Percentiles rank a stretch among this genome's conserved stretches.
Conservation (phyloP, 768 basidiomycete genomes). For the Russula vinacea region DNA sequence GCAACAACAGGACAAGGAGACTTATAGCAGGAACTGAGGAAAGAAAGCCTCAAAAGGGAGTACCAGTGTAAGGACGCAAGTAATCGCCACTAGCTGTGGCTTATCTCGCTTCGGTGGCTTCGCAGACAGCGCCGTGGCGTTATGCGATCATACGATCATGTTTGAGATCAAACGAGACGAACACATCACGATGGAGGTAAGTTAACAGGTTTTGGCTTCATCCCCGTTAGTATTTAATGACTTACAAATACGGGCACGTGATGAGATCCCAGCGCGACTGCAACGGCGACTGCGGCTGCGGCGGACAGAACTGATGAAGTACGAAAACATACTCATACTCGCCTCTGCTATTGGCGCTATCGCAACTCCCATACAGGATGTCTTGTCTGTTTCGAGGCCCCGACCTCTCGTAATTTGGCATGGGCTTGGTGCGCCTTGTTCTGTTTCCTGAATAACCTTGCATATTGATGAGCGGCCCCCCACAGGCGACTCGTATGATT, state of each 20-base stretch:
- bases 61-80: neutral
- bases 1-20: neutral
- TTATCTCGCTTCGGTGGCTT: neutral
- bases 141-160: neutral
- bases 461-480: neutral
- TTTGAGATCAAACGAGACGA: neutral
- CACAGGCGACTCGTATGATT: constrained; percentile 69
- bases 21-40: neutral
- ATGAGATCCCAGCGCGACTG: neutral
- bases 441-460: neutral
- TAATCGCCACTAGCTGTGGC: neutral
- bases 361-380: constrained; percentile 21
- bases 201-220: neutral
- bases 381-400: constrained; percentile 7
- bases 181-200: neutral
- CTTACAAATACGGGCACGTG: neutral
- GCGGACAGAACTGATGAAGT: constrained; percentile 1
- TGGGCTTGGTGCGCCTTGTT: constrained; percentile 49
- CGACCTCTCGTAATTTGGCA: constrained; percentile 76
- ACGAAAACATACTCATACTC: constrained; percentile 2
- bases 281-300: no score
- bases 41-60: neutral
- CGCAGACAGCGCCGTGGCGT: neutral
- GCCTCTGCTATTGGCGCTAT: constrained; percentile 2
- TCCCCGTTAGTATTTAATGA: neutral